These are phyloP conservation scores for Logfia minima DNA, from an alignment of 129 eudicot genomes.

Conservation along the genomic window DNA sequence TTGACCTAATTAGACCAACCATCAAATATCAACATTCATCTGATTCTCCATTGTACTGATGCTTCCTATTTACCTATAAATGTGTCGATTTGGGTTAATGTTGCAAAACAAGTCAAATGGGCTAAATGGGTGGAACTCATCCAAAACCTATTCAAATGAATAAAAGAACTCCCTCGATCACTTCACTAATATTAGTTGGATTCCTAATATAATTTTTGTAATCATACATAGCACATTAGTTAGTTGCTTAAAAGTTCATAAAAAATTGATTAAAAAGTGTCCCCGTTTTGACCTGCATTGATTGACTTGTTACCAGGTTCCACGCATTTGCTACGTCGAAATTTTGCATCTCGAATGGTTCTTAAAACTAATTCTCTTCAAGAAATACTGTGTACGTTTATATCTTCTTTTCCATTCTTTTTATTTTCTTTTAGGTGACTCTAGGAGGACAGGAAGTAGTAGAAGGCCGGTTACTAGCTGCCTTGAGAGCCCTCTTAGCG, in stretches of 20 bases:
- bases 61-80: background rate
- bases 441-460: slow-evolving; percentile 79
- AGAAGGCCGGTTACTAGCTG: slow-evolving; percentile 88
- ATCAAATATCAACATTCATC: background rate
- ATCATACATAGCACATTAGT: background rate
- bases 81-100: background rate
- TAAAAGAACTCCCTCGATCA: too few relatives aligned
- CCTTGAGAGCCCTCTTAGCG: slow-evolving; percentile 67
- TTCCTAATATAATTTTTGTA: background rate
- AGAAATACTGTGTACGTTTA: background rate
- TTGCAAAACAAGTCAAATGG: background rate
- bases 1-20: background rate
- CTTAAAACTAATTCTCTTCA: background rate
- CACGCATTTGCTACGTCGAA: background rate
- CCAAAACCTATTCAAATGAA: background rate
- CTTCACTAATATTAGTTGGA: too few relatives aligned
- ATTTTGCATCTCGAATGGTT: background rate
- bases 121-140: background rate
- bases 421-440: slow-evolving; percentile 47
- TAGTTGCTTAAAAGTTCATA: background rate
- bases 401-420: background rate
- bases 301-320: background rate
- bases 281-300: background rate
- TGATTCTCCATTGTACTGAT: background rate
- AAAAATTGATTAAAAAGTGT: background rate